Evolutionary conservation across 2,329 filamentous ascomycete genomes (phyloP), one percentile per base, ranked within the genome.

Genomic region (Colletotrichum cuscutae): DNA sequence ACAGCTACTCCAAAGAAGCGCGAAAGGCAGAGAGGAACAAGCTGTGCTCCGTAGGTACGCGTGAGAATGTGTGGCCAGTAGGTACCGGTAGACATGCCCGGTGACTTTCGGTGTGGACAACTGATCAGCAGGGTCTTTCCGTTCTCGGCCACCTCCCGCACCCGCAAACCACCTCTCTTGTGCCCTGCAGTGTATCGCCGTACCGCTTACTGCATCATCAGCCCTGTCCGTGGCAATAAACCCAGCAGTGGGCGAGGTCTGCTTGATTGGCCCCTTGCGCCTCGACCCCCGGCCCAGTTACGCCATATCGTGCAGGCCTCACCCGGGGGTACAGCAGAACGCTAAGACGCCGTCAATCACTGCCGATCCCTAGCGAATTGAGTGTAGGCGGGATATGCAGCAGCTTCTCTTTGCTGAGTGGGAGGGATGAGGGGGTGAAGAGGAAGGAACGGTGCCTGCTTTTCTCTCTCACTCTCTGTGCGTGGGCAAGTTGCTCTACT

Each of bases 121-220:
- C 57, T 15, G 74, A 75, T 75, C 72, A 62, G 63, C 74, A 75
- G 74, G 74, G 74, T 75, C 74, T 74, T 74, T 64, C 72, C 72
- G 58, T 75, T 75, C 65, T 64, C 37, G 65, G 49, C 28, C 28
- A n/a, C 13, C 49, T 65, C 46, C 54, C 66, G 49, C 46, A 56
- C 46, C 42, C 32, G n/a, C 22, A 58, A 67, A 26, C 32, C 59
- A 28, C 35, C 32, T 24, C 46, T 54, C n/a, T 26, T 60, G 13
- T 30, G 52, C 22, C 59, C 59, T 69, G 66, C 32, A 49, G 26
- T 68, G 59, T 65, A 54, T 65, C 70, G 30, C 59, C 42, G 60
- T 72, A 67, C 57, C 62, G 11, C 71, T 58, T 32, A 63, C 71
- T 73, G 68, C 71, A 73, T 73, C 58, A 72, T 72, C 62, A 73